Evolutionary conservation across 1,284 basidiomycete species (phyloP).

Genomic region (Pseudozyma tsukubaensis): DNA sequence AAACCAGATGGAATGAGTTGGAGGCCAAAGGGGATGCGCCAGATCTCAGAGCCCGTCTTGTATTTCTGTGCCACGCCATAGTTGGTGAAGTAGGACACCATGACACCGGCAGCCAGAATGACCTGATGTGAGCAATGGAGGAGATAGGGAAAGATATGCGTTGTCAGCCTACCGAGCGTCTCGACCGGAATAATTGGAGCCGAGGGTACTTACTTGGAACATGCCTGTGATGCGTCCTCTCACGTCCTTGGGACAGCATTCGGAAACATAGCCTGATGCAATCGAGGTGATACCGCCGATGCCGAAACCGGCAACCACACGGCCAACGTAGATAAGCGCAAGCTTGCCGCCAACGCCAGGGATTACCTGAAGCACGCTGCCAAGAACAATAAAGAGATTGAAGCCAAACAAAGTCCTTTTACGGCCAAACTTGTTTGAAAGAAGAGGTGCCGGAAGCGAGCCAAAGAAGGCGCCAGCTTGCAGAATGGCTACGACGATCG

Average conservation of each 20-base stretch:
- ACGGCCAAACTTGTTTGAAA: slow-evolving; percentile 15
- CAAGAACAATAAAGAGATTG: slow-evolving; percentile 8
- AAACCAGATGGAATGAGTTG: slow-evolving; percentile 82
- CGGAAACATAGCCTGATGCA: slow-evolving; percentile 60
- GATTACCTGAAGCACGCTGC: slow-evolving; percentile 6
- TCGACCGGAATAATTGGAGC: too few species aligned
- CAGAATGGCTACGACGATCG: slow-evolving; percentile 16
- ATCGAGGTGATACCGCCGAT: slow-evolving; percentile 28
- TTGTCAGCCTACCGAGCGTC: too few species aligned
- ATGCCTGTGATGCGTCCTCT: slow-evolving; percentile 67
- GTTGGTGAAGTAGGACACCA: slow-evolving; percentile 71
- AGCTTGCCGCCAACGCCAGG: slow-evolving; percentile 7
- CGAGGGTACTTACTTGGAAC: slow-evolving; percentile 69
- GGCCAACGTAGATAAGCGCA: slow-evolving; percentile 8
- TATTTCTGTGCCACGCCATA: slow-evolving; percentile 73
- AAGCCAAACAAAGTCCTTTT: slow-evolving; percentile 10
- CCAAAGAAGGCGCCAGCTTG: slow-evolving; percentile 22
- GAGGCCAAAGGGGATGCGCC: slow-evolving; percentile 80
- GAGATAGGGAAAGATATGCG: too few species aligned
- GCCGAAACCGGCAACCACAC: slow-evolving; percentile 18
- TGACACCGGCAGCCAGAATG: slow-evolving; percentile 61
- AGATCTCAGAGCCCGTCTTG: slow-evolving; percentile 73
- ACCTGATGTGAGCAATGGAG: slow-evolving; percentile 1
- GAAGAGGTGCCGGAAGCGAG: slow-evolving; percentile 4
- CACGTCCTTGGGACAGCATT: slow-evolving; percentile 59